These are phyloP conservation scores for Myxozyma monticola DNA, from an alignment of 805 yeast species.

Conservation along the genomic window DNA sequence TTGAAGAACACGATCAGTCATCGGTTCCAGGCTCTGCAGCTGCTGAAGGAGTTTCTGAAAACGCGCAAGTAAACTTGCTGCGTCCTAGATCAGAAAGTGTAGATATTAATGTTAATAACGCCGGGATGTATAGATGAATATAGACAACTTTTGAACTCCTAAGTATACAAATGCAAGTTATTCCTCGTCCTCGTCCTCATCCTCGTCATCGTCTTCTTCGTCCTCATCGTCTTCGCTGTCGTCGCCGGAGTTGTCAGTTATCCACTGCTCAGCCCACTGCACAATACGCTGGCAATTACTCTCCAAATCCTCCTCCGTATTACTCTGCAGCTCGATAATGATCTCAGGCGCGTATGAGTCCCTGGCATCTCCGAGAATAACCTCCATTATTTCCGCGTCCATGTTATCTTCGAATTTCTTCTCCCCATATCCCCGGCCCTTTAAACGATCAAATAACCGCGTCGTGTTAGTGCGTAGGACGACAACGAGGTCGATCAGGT, in stretches of 20 bases:
- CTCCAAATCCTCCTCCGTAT: constrained; percentile 73
- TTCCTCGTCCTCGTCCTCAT: background rate
- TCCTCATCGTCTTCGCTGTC: constrained; percentile 4
- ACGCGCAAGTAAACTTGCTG: constrained; percentile 13
- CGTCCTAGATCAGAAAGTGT: background rate
- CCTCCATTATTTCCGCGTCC: constrained; percentile 97
- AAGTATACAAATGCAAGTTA: background rate
- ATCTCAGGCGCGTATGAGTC: constrained; percentile 78
- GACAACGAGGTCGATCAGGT: constrained; percentile 86
- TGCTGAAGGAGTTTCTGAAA: constrained; percentile 56
- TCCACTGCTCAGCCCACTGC: constrained; percentile 79
- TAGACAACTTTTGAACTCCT: background rate
- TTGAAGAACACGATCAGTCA: constrained; percentile 84
- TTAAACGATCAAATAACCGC: constrained; percentile 70
- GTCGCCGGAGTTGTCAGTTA: constrained; percentile 44
- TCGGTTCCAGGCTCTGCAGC: constrained; percentile 76
- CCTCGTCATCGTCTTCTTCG: background rate
- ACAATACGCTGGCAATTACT: constrained; percentile 74
- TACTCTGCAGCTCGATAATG: constrained; percentile 76
- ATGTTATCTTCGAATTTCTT: constrained; percentile 84
- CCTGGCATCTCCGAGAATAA: constrained; percentile 79
- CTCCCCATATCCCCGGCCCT: constrained; percentile 63
- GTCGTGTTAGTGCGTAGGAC: constrained; percentile 80
- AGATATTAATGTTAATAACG: background rate
- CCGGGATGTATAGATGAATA: too few relatives aligned